Base-by-base conservation (phyloP, 768 basidiomycete genomes). In the Boletus bicolor region DNA sequence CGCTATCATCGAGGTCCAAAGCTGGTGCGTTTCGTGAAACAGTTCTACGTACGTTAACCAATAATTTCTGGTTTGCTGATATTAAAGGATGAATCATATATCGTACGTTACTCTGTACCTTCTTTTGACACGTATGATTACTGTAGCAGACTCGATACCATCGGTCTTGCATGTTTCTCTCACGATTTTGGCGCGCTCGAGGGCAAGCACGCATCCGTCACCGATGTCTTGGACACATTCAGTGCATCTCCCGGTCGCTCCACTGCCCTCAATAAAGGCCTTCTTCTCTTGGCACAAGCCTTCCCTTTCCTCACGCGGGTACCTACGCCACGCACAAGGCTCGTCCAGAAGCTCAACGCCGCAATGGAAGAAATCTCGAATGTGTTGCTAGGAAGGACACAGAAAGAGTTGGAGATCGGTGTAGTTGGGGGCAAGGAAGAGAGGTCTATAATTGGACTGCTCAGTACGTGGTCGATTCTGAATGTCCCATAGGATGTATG, bases 161-260 rank as follows among this genome's bases (percentile, higher is more conserved):
- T 85, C 49, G 82, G 84, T 14, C 79, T 84, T 35, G 82, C 81
- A 7, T 82, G 82, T 0, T 85, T 85, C 54, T 78, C 79, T 5
- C 79, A 85, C 59, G 73, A 83, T 61, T 86, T 86, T 57, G 76
- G 76, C 14, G 67, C 79, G 0, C 72, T 85, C 5, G 76, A 80
- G 14, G 82, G 82, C 6, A 75, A 79, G 52, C 65, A 64, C 30
- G 72, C 78, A 4, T 58, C 71, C 3, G 72, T 83, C 17, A 69
- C 74, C 3, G 70, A 76, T 5, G 69, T 73, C 2, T 79, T 81
- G 35, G 75, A 77, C 15, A 64, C 72, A 1, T 73, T 78, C 49
- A 28, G 39, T 5, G 54, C 59, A 26, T 62, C 73, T 3, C 55
- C 58, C 5, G 7, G 28, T 14, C 24, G 28, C 1, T 45, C 55